Conservation (phyloP, 148 eudicot species). For the Camellia sinensis region DNA sequence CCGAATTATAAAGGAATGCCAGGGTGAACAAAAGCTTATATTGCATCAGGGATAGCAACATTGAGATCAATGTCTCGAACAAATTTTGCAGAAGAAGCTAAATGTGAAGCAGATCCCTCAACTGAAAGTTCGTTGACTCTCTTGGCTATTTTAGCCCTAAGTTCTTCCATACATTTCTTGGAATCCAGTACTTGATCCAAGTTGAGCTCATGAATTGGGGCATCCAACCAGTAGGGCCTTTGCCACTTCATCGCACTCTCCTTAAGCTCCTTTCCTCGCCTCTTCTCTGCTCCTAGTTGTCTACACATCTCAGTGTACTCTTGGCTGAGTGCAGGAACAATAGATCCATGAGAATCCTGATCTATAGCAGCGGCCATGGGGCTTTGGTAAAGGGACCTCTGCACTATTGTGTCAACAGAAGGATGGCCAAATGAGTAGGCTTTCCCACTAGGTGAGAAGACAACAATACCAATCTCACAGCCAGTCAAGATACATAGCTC, state of each 20-base stretch:
- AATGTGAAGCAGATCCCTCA: constrained; percentile 2
- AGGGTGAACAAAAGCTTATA: not conserved
- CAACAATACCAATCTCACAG: constrained; percentile 5
- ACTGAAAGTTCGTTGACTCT: not conserved
- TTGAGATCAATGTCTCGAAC: constrained; percentile 16
- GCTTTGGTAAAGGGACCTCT: constrained; percentile 4
- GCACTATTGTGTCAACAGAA: not conserved
- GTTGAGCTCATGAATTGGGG: not conserved
- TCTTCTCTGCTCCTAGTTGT: constrained; percentile 6
- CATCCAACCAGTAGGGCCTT: constrained; percentile 9
- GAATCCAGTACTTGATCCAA: constrained; percentile 6
- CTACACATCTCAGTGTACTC: not conserved
- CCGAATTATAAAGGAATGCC: not conserved
- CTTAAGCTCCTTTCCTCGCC: not conserved
- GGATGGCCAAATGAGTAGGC: constrained; percentile 13
- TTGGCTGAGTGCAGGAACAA: not conserved
- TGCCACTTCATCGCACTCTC: not conserved
- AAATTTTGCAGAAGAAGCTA: not conserved
- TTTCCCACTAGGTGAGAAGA: constrained; percentile 16
- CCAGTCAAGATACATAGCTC: constrained; percentile 17
- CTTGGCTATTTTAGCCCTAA: constrained; percentile 1
- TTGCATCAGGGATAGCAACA: constrained; percentile 3
- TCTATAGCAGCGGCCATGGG: not conserved
- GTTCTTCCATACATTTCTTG: constrained; percentile 8
- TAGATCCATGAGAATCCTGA: not conserved